Conservation (phyloP, 2,329 filamentous ascomycete species). For the Trichophyton verrucosum region DNA sequence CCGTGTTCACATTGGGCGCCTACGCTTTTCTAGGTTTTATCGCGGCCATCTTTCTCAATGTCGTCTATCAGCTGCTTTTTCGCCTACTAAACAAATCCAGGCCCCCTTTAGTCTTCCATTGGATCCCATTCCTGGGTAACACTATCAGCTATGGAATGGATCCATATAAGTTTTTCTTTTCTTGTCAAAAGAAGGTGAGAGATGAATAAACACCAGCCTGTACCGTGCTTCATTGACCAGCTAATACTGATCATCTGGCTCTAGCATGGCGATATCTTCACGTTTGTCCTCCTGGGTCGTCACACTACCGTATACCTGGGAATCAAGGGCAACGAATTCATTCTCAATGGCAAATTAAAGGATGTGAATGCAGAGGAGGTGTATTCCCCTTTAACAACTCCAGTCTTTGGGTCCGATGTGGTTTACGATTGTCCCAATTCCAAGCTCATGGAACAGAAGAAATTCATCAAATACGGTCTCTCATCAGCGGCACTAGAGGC, state of each 20-base stretch:
- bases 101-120: slow-evolving; percentile 68
- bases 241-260: slow-evolving; percentile 9
- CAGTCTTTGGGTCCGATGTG: slow-evolving; percentile 69
- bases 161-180: slow-evolving; percentile 71
- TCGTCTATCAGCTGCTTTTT: slow-evolving; percentile 61
- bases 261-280: slow-evolving; percentile 80
- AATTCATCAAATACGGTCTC: slow-evolving; percentile 56
- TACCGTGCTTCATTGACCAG: too few relatives aligned
- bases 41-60: slow-evolving; percentile 48
- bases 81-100: slow-evolving; percentile 37
- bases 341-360: slow-evolving; percentile 81
- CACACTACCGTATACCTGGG: slow-evolving; percentile 81
- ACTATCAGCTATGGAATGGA: slow-evolving; percentile 36
- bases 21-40: neutral
- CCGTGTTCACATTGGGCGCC: neutral
- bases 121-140: slow-evolving; percentile 48
- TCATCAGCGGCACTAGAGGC: slow-evolving; percentile 48
- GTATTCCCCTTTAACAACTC: slow-evolving; percentile 61
- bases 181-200: slow-evolving; percentile 56
- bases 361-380: slow-evolving; percentile 87
- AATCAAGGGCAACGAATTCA: slow-evolving; percentile 76
- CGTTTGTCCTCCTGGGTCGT: slow-evolving; percentile 74
- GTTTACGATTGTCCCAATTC: slow-evolving; percentile 85
- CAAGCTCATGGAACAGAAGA: slow-evolving; percentile 94
- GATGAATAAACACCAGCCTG: too few relatives aligned